phyloP scores from a whole-genome alignment of 176 grass and related monocot genomes.

The Eleusine coracana region DNA sequence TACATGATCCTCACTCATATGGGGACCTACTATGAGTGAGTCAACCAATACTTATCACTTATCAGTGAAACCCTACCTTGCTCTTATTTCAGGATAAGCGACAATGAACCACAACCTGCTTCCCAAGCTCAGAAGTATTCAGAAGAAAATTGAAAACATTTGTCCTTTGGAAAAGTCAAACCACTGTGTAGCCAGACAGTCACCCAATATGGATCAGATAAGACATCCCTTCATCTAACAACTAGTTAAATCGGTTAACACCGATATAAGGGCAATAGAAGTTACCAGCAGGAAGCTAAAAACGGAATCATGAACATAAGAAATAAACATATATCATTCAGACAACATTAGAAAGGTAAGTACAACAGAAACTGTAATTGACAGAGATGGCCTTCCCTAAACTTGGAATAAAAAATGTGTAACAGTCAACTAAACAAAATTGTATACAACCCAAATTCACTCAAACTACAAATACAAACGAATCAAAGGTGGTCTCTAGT shows the following conservation, averaged over 20 bases:
- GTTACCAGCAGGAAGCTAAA: neutral
- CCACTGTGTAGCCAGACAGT: neutral
- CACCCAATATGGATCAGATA: slow-evolving; percentile 8
- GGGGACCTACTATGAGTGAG: no score
- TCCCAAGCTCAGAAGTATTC: no score
- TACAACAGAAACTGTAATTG: slow-evolving; percentile 6
- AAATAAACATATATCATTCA: neutral
- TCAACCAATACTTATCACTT: no score
- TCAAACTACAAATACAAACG: neutral
- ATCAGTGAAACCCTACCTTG: neutral
- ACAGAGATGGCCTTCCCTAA: slow-evolving; percentile 14
- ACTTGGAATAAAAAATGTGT: slow-evolving; percentile 11
- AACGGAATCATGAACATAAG: neutral
- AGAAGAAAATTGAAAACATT: slow-evolving; percentile 16
- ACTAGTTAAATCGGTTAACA: neutral
- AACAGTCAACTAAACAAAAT: neutral
- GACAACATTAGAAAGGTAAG: neutral
- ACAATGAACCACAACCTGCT: neutral
- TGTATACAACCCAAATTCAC: neutral
- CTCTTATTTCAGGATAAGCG: neutral
- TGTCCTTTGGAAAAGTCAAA: slow-evolving; percentile 20
- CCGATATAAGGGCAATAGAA: slow-evolving; percentile 11
- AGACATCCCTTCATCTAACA: slow-evolving; percentile 19
- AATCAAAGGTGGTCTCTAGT: neutral
- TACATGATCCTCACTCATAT: no score